Conservation (phyloP, 345 rosid species). For the Gossypium raimondii region DNA sequence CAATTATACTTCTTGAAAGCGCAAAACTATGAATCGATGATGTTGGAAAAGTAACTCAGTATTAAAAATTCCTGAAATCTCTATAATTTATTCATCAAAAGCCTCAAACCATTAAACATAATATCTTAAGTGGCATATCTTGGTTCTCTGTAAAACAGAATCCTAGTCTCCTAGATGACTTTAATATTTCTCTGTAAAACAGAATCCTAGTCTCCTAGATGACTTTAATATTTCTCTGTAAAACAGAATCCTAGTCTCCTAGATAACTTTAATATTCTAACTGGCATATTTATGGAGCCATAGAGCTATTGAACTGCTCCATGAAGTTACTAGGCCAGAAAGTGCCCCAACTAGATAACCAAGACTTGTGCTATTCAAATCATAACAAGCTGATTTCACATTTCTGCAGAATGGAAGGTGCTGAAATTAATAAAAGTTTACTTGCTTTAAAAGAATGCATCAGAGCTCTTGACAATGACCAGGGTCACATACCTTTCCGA, state of each 20-base stretch:
- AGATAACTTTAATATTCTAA: not conserved
- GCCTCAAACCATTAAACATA: too few relatives aligned
- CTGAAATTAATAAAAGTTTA: slow-evolving; percentile 64
- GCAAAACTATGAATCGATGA: too few relatives aligned
- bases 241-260: not conserved
- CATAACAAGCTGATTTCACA: not conserved
- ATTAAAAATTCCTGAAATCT: too few relatives aligned
- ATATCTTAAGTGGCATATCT: too few relatives aligned
- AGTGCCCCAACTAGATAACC: not conserved
- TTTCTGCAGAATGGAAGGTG: slow-evolving; percentile 58
- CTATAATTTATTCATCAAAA: too few relatives aligned
- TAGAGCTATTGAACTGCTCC: not conserved
- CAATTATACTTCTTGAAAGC: slow-evolving; percentile 4
- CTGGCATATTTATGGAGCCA: not conserved
- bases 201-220: not conserved
- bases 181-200: not conserved
- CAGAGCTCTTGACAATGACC: slow-evolving; percentile 66
- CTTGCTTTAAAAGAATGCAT: slow-evolving; percentile 66
- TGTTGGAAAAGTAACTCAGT: too few relatives aligned
- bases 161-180: too few relatives aligned
- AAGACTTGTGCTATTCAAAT: not conserved
- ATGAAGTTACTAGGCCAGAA: not conserved
- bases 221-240: not conserved
- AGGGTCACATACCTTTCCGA: slow-evolving; percentile 64
- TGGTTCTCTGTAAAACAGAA: not conserved